Evolutionary conservation across 345 rosid species (phyloP), one percentile per base, ranked within the genome.

Genomic region (Eucalyptus polyanthemos): DNA sequence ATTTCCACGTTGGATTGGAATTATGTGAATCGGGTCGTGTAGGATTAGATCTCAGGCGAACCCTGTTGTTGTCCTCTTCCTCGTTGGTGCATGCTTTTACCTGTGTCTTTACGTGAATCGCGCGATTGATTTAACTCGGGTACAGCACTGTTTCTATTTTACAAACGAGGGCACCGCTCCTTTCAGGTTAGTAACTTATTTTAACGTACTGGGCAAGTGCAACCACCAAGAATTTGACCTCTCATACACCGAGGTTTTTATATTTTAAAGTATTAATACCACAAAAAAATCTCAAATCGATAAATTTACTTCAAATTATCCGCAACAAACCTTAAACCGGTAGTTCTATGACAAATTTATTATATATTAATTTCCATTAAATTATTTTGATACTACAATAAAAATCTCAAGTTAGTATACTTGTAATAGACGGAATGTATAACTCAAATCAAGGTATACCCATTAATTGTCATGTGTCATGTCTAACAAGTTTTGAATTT

Each of bases 401-500:
- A 51, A 51, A 17, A 7, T 0, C 22, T 1, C 22, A 51, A 51
- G 56, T 0, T 51, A 0, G 2, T 51, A 51, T 51, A 3, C 0
- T 51, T 51, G n/a, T n/a, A n/a, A n/a, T n/a, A n/a, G n/a, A n/a
- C n/a, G n/a, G n/a, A n/a, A n/a, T n/a, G n/a, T n/a, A n/a, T n/a
- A n/a, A n/a, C n/a, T n/a, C n/a, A n/a, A n/a, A n/a, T n/a, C n/a
- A n/a, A n/a, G 1, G 11, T 54, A 54, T 22, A 22, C 27, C 3
- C 6, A 22, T 54, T 22, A 54, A 54, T 0, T 0, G 0, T 21
- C 11, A 22, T 3, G 1, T 54, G 27, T 54, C 1, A 1, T 0
- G 9, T 51, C 9, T 51, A 17, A 3, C 9, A 0, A 8, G 5
- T 40, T 40, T 40, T 7, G 2, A 8, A 0, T 44, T 53, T 54